phyloP scores from a whole-genome alignment of 805 yeast species.

The Naumovozyma dairenensis region DNA sequence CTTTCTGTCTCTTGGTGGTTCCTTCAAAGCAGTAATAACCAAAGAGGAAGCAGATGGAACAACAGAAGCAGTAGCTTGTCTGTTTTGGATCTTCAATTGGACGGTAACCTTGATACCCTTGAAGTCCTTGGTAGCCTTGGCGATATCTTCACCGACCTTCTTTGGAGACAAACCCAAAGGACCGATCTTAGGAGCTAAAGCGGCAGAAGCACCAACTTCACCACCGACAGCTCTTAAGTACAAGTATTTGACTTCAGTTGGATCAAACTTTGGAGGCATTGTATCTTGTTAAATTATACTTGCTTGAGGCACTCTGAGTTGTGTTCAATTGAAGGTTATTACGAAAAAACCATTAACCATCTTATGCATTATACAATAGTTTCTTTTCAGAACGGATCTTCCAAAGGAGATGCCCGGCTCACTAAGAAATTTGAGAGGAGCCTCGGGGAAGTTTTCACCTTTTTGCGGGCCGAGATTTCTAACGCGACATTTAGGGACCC shows the following conservation, averaged over 20 bases:
- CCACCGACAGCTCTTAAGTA: slow-evolving; percentile 99
- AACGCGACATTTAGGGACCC: too few species aligned
- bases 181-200: slow-evolving; percentile 99
- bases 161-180: slow-evolving; percentile 99
- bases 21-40: slow-evolving; percentile 98
- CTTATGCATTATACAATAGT: too few species aligned
- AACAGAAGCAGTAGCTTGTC: slow-evolving; percentile 98
- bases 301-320: slow-evolving; percentile 3
- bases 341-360: too few species aligned
- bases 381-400: too few species aligned
- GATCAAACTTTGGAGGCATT: slow-evolving; percentile 99
- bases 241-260: slow-evolving; percentile 95
- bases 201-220: slow-evolving; percentile 99
- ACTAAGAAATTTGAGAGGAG: too few species aligned
- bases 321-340: not conserved
- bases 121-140: slow-evolving; percentile 98
- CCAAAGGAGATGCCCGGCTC: too few species aligned
- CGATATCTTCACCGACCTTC: slow-evolving; percentile 99
- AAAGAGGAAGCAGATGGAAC: slow-evolving; percentile 99
- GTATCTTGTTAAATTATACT: slow-evolving; percentile 22
- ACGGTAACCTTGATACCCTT: slow-evolving; percentile 99
- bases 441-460: too few species aligned
- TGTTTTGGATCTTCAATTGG: slow-evolving; percentile 97
- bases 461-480: too few species aligned
- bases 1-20: slow-evolving; percentile 99